These are phyloP conservation scores for Prinsepia uniflora DNA, from an alignment of 306 rosid species.

Conservation along the genomic window DNA sequence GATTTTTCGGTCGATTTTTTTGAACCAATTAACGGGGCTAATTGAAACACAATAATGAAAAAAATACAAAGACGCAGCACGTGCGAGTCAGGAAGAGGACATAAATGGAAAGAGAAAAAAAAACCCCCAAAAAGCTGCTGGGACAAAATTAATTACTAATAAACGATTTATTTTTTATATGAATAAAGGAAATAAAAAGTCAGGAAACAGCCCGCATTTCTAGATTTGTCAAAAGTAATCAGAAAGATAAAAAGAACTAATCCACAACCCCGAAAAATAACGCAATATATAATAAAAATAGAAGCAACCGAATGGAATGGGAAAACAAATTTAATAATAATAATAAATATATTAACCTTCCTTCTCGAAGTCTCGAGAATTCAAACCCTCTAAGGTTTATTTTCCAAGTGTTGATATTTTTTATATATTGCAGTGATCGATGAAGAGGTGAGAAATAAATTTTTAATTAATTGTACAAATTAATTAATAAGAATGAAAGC, in stretches of 20 bases:
- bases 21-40: too few species aligned
- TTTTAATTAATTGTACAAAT: too few species aligned
- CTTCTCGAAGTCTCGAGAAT: too few species aligned
- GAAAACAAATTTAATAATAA: neutral
- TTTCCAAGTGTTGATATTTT: too few species aligned
- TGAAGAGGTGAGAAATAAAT: too few species aligned
- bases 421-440: too few species aligned
- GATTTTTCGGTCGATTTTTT: too few species aligned
- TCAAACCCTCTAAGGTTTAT: too few species aligned
- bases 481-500: too few species aligned
- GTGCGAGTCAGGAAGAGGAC: constrained; percentile 1
- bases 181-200: neutral
- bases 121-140: constrained; percentile 6
- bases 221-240: neutral
- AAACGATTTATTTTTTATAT: too few species aligned
- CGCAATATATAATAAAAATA: neutral
- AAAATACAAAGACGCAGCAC: constrained; percentile 10
- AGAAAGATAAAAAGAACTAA: neutral
- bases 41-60: neutral
- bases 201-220: constrained; percentile 18
- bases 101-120: constrained; percentile 10
- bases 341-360: too few species aligned
- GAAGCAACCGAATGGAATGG: neutral
- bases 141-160: neutral
- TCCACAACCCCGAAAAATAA: neutral